Evolutionary conservation across 2,329 filamentous ascomycete genomes (phyloP).

Genomic region (Cytospora leucostoma): DNA sequence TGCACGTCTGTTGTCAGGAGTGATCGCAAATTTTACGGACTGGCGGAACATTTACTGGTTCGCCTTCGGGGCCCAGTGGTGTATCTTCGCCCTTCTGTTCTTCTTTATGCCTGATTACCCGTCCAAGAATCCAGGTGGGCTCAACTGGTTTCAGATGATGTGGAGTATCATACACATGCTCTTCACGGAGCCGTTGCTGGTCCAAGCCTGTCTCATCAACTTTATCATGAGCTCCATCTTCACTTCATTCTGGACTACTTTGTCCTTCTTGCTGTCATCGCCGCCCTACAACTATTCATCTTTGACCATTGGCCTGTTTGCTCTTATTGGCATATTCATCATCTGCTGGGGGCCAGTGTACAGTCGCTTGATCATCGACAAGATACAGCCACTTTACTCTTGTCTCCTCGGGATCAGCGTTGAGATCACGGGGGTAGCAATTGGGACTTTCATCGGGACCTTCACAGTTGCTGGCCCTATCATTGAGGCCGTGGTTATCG

Average conservation of each 20-base stretch:
- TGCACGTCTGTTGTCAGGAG: constrained; percentile 73
- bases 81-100: constrained; percentile 66
- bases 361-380: constrained; percentile 69
- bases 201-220: constrained; percentile 68
- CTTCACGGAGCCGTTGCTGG: constrained; percentile 65
- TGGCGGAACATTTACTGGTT: constrained; percentile 84
- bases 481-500: constrained; percentile 69
- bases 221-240: constrained; percentile 59
- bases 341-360: constrained; percentile 71
- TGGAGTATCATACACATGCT: constrained; percentile 66
- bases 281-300: constrained; percentile 69
- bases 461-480: constrained; percentile 71
- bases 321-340: constrained; percentile 71
- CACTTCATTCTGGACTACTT: constrained; percentile 61
- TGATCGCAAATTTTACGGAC: constrained; percentile 70
- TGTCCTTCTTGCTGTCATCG: constrained; percentile 76
- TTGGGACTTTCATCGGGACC: constrained; percentile 70
- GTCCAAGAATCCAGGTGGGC: constrained; percentile 64
- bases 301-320: constrained; percentile 74
- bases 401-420: constrained; percentile 63
- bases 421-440: constrained; percentile 60
- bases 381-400: constrained; percentile 67
- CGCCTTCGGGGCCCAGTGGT: constrained; percentile 68
- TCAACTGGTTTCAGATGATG: constrained; percentile 67
- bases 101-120: constrained; percentile 82